Conservation (phyloP, 2,329 filamentous ascomycete genomes). For the Fusarium metavorans region DNA sequence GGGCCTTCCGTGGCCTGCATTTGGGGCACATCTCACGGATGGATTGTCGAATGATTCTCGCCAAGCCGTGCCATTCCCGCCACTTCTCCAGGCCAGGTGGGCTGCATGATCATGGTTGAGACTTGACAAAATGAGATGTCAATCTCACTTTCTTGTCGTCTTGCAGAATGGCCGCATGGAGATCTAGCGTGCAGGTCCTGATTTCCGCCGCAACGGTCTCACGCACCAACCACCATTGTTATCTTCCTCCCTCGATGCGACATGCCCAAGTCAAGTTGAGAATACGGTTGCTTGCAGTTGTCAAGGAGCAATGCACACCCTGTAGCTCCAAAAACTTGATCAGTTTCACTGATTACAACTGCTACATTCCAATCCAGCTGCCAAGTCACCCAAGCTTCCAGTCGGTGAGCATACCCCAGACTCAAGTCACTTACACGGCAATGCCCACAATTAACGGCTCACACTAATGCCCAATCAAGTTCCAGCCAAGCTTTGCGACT, state of each 20-base stretch:
- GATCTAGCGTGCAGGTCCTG: conserved; percentile 34
- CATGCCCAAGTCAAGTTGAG: background rate
- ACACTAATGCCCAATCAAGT: background rate
- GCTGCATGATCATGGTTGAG: conserved; percentile 18
- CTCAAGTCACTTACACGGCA: background rate
- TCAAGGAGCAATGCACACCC: background rate
- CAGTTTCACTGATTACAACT: background rate
- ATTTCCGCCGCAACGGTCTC: conserved; percentile 30
- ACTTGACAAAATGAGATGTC: conserved; percentile 6
- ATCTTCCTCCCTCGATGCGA: background rate
- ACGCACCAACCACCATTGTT: conserved; percentile 14
- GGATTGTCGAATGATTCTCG: conserved; percentile 15
- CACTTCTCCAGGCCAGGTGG: conserved; percentile 2
- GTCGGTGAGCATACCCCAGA: conserved; percentile 9
- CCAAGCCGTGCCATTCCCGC: conserved; percentile 4
- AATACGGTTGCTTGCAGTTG: background rate
- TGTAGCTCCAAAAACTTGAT: background rate
- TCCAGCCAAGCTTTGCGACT: background rate
- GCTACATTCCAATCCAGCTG: background rate
- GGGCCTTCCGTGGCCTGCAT: background rate
- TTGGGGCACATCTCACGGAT: background rate
- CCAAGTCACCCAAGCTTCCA: background rate
- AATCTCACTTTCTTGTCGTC: conserved; percentile 6
- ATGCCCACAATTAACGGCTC: conserved; percentile 1
- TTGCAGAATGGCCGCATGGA: conserved; percentile 32